Evolutionary conservation across 345 rosid genomes (phyloP), one percentile per base, ranked within the genome.

Genomic region (Gossypium sturtianum): DNA sequence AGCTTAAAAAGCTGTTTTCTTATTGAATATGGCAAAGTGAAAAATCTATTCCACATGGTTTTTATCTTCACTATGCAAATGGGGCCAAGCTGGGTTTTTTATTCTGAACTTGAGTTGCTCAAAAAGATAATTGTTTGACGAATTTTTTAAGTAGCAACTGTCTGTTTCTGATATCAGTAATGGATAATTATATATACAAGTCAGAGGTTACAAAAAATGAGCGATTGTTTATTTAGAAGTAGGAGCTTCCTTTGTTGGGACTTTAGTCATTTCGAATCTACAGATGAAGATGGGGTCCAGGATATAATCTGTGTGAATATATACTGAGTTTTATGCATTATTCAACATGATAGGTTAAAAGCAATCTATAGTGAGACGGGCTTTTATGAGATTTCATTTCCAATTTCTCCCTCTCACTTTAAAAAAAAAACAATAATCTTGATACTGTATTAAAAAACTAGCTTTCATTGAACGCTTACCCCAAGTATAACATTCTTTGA

Each of bases 391-490:
- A 34, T 17, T 53, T 70, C 54, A 4, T 70, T 29, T 52, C 47
- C 22, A 1, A 25, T 23, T 71, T n/a, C 3, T 2, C 49, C 49
- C 12, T 10, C 48, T 54, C 54, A 17, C 11, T 38, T 51, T 0
- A 45, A 45, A 11, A 11, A 45, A 4, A 45, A 9, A 17, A 7
- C 7, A 29, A n/a, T 61, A 25, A 22, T 54, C 10, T 23, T 54
- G 64, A 25, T 23, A 52, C 22, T 57, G 34, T 17, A 20, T 57
- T 45, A 9, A 47, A 44, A 63, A 68, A 8, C 25, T 41, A 65
- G 45, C 58, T 75, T 59, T 45, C 69, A 59, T 49, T 64, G 16
- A 44, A 44, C 34, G 11, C n/a, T 61, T 68, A 62, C 74, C 41
- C 58, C 43, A 34, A 44, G 69, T 29, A 54, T 23, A 54, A 22